Evolutionary conservation across 2,329 filamentous ascomycete species (phyloP), one percentile per base, ranked within the genome.

Genomic region (Ascochyta viciae-villosae): DNA sequence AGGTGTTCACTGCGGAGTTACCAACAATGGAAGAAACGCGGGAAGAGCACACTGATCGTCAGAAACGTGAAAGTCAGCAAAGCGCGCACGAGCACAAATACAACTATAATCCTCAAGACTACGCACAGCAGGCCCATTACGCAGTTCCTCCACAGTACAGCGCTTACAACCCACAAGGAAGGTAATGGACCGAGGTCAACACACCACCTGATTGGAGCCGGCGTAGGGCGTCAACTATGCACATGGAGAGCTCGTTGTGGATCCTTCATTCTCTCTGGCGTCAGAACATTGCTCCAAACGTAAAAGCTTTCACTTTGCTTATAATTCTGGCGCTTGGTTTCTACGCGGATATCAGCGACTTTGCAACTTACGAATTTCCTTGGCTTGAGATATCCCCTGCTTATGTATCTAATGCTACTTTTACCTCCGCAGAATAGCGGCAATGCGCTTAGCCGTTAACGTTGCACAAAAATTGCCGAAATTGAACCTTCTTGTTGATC

Each of bases 21-120:
- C 73, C 74, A 1, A 74, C 74, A 4, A 74, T 72, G 65, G 54
- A 74, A 22, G 74, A 76, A 33, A 74, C 71, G 27, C 58, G 59
- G 7, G 73, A 75, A 50, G 72, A 76, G 53, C 64, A 75, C n/a
- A 60, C 65, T 2, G 51, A 58, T 1, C 50, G 64, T 6, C 58
- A 59, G 43, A 61, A 61, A 27, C 54, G 60, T 15, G 63, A 70
- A 50, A 67, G 63, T 9, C 38, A 62, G 7, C 52, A 60, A n/a
- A 58, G 49, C 44, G 54, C 27, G 13, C 48, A 57, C 37, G 58
- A 56, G 39, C 58, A 58, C 15, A 69, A 74, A 42, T 74, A 75
- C 54, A 51, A 46, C 7, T 75, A 75, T 46, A 75, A 75, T 39
- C 72, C 73, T 2, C 71, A 73, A 49, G 73, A 75, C 35, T 75